These are phyloP conservation scores for Hemerocallis citrina DNA, from an alignment of 106 monocot genomes.

Conservation along the genomic window DNA sequence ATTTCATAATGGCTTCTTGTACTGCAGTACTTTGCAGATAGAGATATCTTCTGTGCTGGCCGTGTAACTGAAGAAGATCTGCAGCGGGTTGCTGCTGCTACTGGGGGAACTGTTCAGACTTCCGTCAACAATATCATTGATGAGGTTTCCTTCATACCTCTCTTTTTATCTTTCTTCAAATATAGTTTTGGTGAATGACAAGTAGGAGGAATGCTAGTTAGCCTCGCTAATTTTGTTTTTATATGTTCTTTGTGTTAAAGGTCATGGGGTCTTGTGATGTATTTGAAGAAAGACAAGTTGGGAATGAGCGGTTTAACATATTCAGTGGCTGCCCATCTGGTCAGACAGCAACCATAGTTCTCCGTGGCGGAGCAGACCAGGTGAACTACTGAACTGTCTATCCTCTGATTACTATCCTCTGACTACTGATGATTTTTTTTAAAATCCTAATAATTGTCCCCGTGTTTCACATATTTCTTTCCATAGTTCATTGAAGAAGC, in stretches of 20 bases:
- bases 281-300: constrained; percentile 98
- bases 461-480: not conserved
- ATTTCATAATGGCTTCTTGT: constrained; percentile 5
- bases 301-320: constrained; percentile 98
- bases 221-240: not conserved
- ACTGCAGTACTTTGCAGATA: constrained; percentile 92
- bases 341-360: constrained; percentile 95
- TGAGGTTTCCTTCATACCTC: constrained; percentile 43
- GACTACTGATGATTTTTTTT: not conserved
- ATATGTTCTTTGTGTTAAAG: constrained; percentile 21
- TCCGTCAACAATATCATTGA: constrained; percentile 92
- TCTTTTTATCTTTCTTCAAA: not conserved
- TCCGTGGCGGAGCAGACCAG: constrained; percentile 98
- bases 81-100: constrained; percentile 89
- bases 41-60: constrained; percentile 98
- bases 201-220: not conserved
- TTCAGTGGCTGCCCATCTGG: constrained; percentile 96
- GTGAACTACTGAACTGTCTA: constrained; percentile 17
- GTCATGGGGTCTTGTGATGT: constrained; percentile 87
- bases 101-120: constrained; percentile 95
- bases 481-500: constrained; percentile 98
- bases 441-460: not conserved
- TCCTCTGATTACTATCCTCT: not conserved
- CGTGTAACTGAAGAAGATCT: constrained; percentile 97
- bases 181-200: not conserved